phyloP scores from a whole-genome alignment of 169 alveolate species.

The Plasmodium berghei region DNA sequence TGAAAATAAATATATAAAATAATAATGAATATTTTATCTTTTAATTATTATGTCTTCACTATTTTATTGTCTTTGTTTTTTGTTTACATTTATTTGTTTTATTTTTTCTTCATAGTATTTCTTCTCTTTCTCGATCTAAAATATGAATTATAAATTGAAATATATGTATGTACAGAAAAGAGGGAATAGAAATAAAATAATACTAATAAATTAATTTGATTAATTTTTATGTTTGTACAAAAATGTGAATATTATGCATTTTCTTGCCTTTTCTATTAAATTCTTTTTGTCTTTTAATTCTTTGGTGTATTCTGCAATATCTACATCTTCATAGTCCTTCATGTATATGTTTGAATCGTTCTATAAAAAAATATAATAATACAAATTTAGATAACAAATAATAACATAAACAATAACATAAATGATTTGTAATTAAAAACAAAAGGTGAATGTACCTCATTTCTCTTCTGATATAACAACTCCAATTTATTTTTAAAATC shows the following conservation, averaged over 20 bases:
- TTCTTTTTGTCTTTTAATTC: slow-evolving; percentile 45
- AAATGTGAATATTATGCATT: not conserved
- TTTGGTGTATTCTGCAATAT: slow-evolving; percentile 57
- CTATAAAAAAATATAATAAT: not conserved
- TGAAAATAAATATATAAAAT: not conserved
- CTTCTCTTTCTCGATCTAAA: slow-evolving; percentile 67
- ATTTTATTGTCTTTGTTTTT: slow-evolving; percentile 6
- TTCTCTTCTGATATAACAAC: slow-evolving; percentile 66
- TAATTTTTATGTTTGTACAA: not conserved
- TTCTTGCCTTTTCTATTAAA: slow-evolving; percentile 23
- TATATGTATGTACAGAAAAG: not conserved
- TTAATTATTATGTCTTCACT: not conserved
- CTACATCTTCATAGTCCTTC: slow-evolving; percentile 72
- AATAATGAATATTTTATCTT: not conserved
- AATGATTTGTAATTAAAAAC: not conserved
- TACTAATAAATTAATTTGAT: not conserved
- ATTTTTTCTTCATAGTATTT: slow-evolving; percentile 57
- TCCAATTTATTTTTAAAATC: slow-evolving; percentile 72
- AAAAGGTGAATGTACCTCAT: slow-evolving; percentile 18
- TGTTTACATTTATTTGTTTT: slow-evolving; percentile 46
- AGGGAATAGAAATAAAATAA: not conserved
- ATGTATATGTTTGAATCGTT: slow-evolving; percentile 61
- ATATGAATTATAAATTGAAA: not conserved
- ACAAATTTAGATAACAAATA: not conserved
- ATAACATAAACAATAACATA: not conserved